A percentile compares a stretch with the other conserved stretches of the same genome.
phyloP scores from a whole-genome alignment of 805 yeast species.

The Starmerella lactis-condensi region DNA sequence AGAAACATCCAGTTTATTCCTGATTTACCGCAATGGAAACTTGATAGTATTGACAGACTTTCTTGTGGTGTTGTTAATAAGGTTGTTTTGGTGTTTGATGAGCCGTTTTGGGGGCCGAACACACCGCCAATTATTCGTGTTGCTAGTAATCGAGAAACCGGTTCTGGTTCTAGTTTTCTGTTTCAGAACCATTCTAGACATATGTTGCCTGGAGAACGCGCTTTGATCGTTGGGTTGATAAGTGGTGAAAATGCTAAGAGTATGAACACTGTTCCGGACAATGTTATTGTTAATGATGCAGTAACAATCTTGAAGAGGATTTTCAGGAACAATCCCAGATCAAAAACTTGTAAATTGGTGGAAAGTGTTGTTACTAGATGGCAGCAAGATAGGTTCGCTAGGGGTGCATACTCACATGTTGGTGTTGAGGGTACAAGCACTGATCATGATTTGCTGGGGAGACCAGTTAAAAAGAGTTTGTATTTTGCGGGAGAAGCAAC shows the following conservation, averaged over 20 bases:
- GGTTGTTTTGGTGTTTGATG: slow-evolving; percentile 24
- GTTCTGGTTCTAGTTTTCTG: slow-evolving; percentile 17
- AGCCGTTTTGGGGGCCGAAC: slow-evolving; percentile 25
- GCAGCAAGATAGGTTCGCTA: slow-evolving; percentile 59
- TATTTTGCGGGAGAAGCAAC: slow-evolving; percentile 31
- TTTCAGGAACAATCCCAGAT: slow-evolving; percentile 15
- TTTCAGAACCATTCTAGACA: slow-evolving; percentile 23
- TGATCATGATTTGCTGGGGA: slow-evolving; percentile 26
- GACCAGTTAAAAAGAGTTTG: slow-evolving; percentile 23
- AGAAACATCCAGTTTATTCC: slow-evolving; percentile 26
- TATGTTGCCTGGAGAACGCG: slow-evolving; percentile 20
- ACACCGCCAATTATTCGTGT: slow-evolving; percentile 20
- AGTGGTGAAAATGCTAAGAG: slow-evolving; percentile 25
- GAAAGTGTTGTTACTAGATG: slow-evolving; percentile 42
- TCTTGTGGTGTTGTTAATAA: slow-evolving; percentile 27
- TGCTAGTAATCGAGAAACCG: slow-evolving; percentile 12
- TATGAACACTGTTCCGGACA: slow-evolving; percentile 21
- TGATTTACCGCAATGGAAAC: slow-evolving; percentile 26
- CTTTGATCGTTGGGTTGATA: slow-evolving; percentile 25
- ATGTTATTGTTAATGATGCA: slow-evolving; percentile 22
- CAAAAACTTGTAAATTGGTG: slow-evolving; percentile 17
- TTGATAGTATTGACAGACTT: slow-evolving; percentile 24
- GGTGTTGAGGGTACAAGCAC: slow-evolving; percentile 28
- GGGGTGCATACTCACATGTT: slow-evolving; percentile 53
- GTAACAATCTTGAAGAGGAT: slow-evolving; percentile 18